Evolutionary conservation across 2,329 filamentous ascomycete species (phyloP), one percentile per base, ranked within the genome.

Genomic region (Samsoniella hepiali): DNA sequence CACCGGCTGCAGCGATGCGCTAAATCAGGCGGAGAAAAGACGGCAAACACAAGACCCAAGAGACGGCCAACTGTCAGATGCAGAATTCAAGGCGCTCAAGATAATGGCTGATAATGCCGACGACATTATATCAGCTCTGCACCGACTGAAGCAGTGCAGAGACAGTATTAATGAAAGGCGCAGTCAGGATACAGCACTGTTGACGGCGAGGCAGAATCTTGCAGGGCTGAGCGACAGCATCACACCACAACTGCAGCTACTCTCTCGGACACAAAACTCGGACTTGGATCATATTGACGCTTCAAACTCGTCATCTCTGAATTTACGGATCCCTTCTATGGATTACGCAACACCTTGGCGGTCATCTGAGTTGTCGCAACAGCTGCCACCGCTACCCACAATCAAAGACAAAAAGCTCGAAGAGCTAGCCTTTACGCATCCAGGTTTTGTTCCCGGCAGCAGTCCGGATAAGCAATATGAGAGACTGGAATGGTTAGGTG

Each of bases 401-500:
- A 84, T 92, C 58, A 70, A 80, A 6, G 83, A 92, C 66, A 76
- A 81, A 0, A 75, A 78, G 29, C 79, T 93, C 22, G 84, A 88
- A 68, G 77, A 76, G 32, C 83, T 86, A 17, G 85, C 87, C 11
- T 89, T 93, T 69, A 91, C 84, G 1, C 91, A 94, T 69, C 77
- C 82, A 1, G 86, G 85, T 1, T 71, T 79, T 61, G 70, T 94
- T 69, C 77, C 82, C 2, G 86, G 84, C 1, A 71, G 79, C 62
- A 70, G 69, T 3, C 34, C 62, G 3, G 66, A 64, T 1, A 68
- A 71, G 32, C 75, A 74, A 70, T 97, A 97, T 74, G 93, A 97
- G 71, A 85, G 86, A 22, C 84, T 97, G 7, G 94, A 98, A 75
- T 93, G 94, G 78, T 81, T 97, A 8, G 94, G 94, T 7, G 94